These are phyloP conservation scores for Ceratocystis destructans DNA, from an alignment of 2,329 filamentous ascomycete genomes.

Conservation along the genomic window DNA sequence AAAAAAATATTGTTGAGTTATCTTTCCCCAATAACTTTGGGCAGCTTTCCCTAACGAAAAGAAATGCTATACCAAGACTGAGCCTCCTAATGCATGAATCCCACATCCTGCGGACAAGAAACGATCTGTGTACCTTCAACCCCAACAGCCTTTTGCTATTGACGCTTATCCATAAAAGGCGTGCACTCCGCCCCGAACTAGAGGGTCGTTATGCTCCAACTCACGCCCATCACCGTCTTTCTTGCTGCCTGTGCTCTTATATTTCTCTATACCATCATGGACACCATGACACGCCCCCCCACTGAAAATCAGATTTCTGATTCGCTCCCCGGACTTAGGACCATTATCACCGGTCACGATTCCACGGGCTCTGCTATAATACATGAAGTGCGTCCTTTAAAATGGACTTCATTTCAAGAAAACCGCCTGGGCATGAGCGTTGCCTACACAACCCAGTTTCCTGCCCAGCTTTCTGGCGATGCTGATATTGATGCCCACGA, in stretches of 20 bases:
- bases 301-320: slow-evolving; percentile 15
- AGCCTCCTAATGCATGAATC: slow-evolving; percentile 3
- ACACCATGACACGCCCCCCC: slow-evolving; percentile 11
- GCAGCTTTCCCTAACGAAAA: neutral
- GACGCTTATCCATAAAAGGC: slow-evolving; percentile 5
- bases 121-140: neutral
- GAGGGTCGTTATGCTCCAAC: neutral
- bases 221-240: neutral
- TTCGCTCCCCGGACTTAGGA: slow-evolving; percentile 15
- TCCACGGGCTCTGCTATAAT: slow-evolving; percentile 19
- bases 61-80: neutral
- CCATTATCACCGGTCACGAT: slow-evolving; percentile 19
- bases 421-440: slow-evolving; percentile 29
- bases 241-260: slow-evolving; percentile 7
- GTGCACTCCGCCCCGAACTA: neutral
- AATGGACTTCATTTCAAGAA: slow-evolving; percentile 24
- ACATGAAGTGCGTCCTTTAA: slow-evolving; percentile 20
- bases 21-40: neutral
- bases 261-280: slow-evolving; percentile 6
- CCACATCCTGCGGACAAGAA: neutral
- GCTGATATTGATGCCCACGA: slow-evolving; percentile 30
- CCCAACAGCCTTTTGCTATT: neutral
- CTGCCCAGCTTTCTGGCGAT: slow-evolving; percentile 29
- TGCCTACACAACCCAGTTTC: slow-evolving; percentile 32
- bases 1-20: no score